phyloP scores from a whole-genome alignment of 305 asterid species.

The Rubia occidens region DNA sequence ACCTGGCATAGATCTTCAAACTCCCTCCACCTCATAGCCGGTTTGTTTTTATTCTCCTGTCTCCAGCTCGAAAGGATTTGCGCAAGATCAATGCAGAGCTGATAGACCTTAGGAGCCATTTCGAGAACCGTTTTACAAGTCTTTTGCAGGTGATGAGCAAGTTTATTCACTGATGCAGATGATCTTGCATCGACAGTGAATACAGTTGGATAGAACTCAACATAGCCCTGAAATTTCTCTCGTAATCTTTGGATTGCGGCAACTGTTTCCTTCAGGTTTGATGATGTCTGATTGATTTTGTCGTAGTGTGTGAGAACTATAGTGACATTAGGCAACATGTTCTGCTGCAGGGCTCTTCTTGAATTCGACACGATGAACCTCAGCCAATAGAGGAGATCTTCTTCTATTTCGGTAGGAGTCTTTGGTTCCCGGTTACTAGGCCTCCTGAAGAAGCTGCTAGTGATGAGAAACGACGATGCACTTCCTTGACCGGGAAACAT shows the following conservation, averaged over 20 bases:
- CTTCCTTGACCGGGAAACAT: slow-evolving; percentile 82
- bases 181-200: slow-evolving; percentile 90
- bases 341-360: slow-evolving; percentile 59
- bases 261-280: slow-evolving; percentile 36
- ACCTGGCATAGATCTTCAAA: slow-evolving; percentile 73
- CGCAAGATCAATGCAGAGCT: slow-evolving; percentile 59
- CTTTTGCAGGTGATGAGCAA: slow-evolving; percentile 53
- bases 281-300: slow-evolving; percentile 44
- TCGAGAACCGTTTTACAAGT: slow-evolving; percentile 52
- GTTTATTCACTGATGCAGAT: slow-evolving; percentile 61
- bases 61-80: slow-evolving; percentile 56
- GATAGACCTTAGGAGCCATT: slow-evolving; percentile 68
- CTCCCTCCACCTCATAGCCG: slow-evolving; percentile 75
- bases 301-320: slow-evolving; percentile 72
- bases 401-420: slow-evolving; percentile 47
- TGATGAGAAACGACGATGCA: slow-evolving; percentile 52
- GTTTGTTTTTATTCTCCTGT: slow-evolving; percentile 47
- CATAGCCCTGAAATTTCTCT: slow-evolving; percentile 54
- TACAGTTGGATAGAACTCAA: slow-evolving; percentile 67
- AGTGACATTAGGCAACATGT: slow-evolving; percentile 67
- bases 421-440: slow-evolving; percentile 56
- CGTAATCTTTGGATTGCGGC: slow-evolving; percentile 40
- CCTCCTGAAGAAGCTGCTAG: slow-evolving; percentile 53
- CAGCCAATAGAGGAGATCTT: slow-evolving; percentile 78
- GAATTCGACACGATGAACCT: slow-evolving; percentile 68